Evolutionary conservation across 164 flowering plant species (phyloP), one percentile per base, ranked within the genome.

Genomic region (Sedum album): DNA sequence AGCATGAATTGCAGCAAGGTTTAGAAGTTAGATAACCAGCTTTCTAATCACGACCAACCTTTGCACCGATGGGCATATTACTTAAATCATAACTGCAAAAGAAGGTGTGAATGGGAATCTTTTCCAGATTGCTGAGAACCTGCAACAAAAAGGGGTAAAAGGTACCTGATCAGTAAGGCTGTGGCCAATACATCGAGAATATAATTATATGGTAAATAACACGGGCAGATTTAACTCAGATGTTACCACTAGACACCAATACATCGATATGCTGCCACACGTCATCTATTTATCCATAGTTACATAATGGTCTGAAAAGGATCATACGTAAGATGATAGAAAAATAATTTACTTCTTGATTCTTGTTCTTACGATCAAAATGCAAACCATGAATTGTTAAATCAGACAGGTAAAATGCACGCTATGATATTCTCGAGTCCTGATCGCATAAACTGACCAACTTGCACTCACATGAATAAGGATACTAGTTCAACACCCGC

Each of bases 1-100:
- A n/a, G n/a, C 11, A 57, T 17, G 28, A 57, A 57, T 2, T 57
- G 62, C 33, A 15, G 31, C 20, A 57, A 28, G n/a, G n/a, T n/a
- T n/a, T n/a, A n/a, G n/a, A n/a, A n/a, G n/a, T n/a, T n/a, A n/a
- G n/a, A n/a, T n/a, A n/a, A n/a, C n/a, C n/a, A 14, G 20, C 21
- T 57, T 30, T 11, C n/a, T 25, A 18, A 15, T 28, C 51, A 6
- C 9, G 0, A 69, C 78, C 39, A 72, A 91, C 98, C 91, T 93
- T 91, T 18, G 98, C 88, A 71, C 95, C 98, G 70, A 89, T 83
- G 39, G 98, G 98, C 98, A 93, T 93, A 82, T 93, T 97, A 74
- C 85, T 88, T 76, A 93, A 78, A 79, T 93, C 97, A 75, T 93
- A 93, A 71, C 80, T 88, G 76, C 98, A 93, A 69, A 89, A 77